Evolutionary conservation across 768 basidiomycete species (phyloP), one percentile per base, ranked within the genome.

Genomic region (Agaricus subrufescens): DNA sequence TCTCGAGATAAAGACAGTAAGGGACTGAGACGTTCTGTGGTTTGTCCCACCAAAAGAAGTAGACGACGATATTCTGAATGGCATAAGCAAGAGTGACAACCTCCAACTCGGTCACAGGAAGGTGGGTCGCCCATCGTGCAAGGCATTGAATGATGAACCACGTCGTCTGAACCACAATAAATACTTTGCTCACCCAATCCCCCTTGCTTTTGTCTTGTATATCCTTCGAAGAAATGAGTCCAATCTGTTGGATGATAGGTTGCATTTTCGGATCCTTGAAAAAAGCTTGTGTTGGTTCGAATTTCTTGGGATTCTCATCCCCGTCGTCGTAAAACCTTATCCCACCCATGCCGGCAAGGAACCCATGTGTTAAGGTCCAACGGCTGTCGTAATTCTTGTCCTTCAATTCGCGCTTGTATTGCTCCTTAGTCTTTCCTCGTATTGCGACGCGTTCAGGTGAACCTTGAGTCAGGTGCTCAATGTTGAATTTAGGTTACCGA

Each of bases 21-120:
- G 46, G 46, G 29, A 47, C 46, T 6, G 11, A 40, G 7, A 59
- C 39, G 29, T 46, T 48, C 14, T 48, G 38, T 1, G 55, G 59
- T 31, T 60, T 60, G 2, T 52, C 7, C 54, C 59, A 56, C 59
- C 59, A 60, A 1, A 60, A 19, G 4, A n/a, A 25, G 34, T 52
- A 60, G 11, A 45, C 48, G n/a, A 46, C 23, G 4, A 46, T 30
- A 40, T 53, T 56, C 12, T 47, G 39, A 0, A 47, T 46, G 9
- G 59, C 54, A 30, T 50, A 60, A 3, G 54, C 37, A 1, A 60
- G 26, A 1, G 54, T 60, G 5, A 60, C 15, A 4, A 60, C 29
- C 30, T 60, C 59, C 4, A 60, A 45, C 37, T 56, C 50, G 4
- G 38, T 39, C 12, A 49, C 42, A 3, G 47, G 39, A 25, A 46